A percentile compares a stretch with the other conserved stretches of the same genome.
These are phyloP conservation scores for Fusarium pseudoanthophilum DNA, from an alignment of 2,329 filamentous ascomycete genomes.

Conservation along the genomic window DNA sequence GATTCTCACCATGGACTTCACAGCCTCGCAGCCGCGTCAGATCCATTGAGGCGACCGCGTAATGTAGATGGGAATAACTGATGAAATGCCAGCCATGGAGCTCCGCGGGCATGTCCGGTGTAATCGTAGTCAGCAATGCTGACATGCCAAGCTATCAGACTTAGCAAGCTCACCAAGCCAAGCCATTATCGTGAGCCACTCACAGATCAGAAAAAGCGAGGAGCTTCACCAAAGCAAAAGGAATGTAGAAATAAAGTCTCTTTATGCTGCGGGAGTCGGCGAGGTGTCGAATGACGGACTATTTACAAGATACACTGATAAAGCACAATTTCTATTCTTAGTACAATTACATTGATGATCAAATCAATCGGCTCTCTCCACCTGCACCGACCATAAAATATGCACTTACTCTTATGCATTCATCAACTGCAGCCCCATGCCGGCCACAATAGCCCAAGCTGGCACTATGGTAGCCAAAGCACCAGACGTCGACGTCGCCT, in stretches of 20 bases:
- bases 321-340: neutral
- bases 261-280: neutral
- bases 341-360: fast-evolving
- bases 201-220: neutral
- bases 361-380: too few relatives aligned
- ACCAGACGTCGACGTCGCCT: neutral
- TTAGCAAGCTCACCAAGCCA: neutral
- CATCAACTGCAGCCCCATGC: neutral
- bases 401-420: neutral
- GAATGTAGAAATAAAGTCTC: fast-evolving
- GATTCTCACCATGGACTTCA: neutral
- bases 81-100: neutral
- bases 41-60: neutral
- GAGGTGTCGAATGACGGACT: neutral
- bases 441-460: neutral
- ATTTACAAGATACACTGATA: neutral
- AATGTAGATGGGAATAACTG: neutral
- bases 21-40: neutral
- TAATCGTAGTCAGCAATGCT: neutral
- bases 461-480: neutral
- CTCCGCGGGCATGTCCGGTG: conserved; percentile 6
- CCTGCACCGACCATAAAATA: too few relatives aligned
- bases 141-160: conserved; percentile 1
- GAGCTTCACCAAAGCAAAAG: fast-evolving
- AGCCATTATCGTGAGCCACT: neutral